phyloP scores from a whole-genome alignment of 306 rosid species.

The Vicia sativa region DNA sequence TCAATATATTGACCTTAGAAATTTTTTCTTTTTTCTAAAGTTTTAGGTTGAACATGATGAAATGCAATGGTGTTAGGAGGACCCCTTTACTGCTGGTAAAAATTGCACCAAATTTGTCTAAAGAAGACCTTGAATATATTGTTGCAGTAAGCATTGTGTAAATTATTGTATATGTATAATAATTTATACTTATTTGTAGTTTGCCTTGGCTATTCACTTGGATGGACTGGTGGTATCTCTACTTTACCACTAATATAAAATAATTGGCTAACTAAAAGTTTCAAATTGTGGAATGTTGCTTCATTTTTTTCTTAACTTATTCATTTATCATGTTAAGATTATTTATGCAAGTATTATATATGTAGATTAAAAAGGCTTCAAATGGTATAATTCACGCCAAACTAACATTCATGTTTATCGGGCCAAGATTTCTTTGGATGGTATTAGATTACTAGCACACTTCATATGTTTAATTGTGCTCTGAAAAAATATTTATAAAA shows the following conservation, averaged over 20 bases:
- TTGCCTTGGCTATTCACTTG: constrained; percentile 83
- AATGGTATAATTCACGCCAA: too few species aligned
- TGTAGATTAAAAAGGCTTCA: too few species aligned
- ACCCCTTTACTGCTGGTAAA: constrained; percentile 97
- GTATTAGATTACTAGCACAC: too few species aligned
- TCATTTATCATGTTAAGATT: constrained; percentile 53
- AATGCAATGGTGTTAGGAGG: constrained; percentile 99
- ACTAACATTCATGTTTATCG: too few species aligned
- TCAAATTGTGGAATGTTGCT: constrained; percentile 19
- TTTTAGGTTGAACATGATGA: constrained; percentile 97
- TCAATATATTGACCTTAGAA: constrained; percentile 37
- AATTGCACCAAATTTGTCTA: constrained; percentile 98
- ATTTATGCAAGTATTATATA: too few species aligned
- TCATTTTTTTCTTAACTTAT: constrained; percentile 28
- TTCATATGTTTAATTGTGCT: too few species aligned
- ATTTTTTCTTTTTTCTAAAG: constrained; percentile 46
- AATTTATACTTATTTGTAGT: constrained; percentile 56
- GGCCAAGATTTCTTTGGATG: too few species aligned
- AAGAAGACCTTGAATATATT: constrained; percentile 96
- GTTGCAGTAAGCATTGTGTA: constrained; percentile 75
- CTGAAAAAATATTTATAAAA: too few species aligned
- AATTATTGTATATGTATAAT: constrained; percentile 34
- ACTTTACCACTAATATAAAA: constrained; percentile 28
- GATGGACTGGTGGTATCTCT: constrained; percentile 86
- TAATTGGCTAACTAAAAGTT: not conserved